A percentile compares a stretch with the other conserved stretches of the same genome.
phyloP scores from a whole-genome alignment of 1,284 basidiomycete genomes.

The Tylopilus sp. region DNA sequence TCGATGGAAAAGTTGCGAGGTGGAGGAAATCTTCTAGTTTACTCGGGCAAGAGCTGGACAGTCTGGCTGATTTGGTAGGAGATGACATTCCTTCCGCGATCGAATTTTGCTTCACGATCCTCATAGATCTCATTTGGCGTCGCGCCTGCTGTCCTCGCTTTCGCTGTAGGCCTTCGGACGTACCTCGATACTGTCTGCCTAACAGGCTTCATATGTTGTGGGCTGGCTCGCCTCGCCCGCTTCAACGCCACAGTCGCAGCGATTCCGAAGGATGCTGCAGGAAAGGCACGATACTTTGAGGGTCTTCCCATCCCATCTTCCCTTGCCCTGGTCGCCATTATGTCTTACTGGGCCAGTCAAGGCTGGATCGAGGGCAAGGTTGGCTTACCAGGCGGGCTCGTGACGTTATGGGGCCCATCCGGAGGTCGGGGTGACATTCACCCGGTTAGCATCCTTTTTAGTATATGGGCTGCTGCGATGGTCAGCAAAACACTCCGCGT shows the following conservation, averaged over 20 bases:
- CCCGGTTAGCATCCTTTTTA: conserved; percentile 68
- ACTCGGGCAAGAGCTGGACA: conserved; percentile 98
- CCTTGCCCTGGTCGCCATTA: conserved; percentile 73
- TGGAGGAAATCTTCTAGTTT: conserved; percentile 95
- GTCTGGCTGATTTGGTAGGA: conserved; percentile 88
- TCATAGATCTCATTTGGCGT: conserved; percentile 95
- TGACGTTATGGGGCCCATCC: conserved; percentile 66
- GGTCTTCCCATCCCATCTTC: conserved; percentile 96
- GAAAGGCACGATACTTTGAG: conserved; percentile 95
- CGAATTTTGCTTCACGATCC: conserved; percentile 6
- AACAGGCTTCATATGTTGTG: conserved; percentile 91
- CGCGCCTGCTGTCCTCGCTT: conserved; percentile 90
- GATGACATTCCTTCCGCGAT: conserved; percentile 2
- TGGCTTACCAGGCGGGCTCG: conserved; percentile 72
- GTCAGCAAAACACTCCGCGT: conserved; percentile 90
- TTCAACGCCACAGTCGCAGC: conserved; percentile 98
- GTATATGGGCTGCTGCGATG: conserved; percentile 88
- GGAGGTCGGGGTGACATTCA: conserved; percentile 83
- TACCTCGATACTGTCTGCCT: conserved; percentile 86
- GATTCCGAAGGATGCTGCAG: conserved; percentile 82
- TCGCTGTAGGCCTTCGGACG: conserved; percentile 85
- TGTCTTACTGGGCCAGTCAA: conserved; percentile 80
- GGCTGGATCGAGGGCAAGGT: conserved; percentile 79
- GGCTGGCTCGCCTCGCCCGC: conserved; percentile 91
- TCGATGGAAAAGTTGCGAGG: conserved; percentile 97